Evolutionary conservation across 345 rosid species (phyloP).

Genomic region (Gossypium herbaceum): DNA sequence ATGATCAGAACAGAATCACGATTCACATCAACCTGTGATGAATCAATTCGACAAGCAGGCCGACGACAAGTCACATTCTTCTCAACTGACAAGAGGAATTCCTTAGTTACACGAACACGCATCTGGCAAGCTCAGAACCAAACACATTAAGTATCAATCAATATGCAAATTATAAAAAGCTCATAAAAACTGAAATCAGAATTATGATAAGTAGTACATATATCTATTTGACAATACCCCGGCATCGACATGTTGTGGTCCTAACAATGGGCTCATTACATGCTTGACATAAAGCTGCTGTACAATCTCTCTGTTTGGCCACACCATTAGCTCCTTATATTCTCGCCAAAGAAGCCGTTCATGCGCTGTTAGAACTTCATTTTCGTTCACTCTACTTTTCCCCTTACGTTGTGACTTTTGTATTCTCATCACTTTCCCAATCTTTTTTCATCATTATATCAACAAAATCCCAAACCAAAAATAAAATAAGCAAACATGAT

Average conservation of each 20-base stretch:
- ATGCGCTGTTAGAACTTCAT: constrained; percentile 29
- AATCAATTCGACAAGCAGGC: constrained; percentile 68
- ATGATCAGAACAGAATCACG: constrained; percentile 59
- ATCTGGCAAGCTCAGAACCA: constrained; percentile 37
- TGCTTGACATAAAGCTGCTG: constrained; percentile 49
- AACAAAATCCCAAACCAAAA: neutral
- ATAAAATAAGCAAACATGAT: neutral
- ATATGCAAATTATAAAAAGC: constrained; percentile 2
- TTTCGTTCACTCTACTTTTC: constrained; percentile 19
- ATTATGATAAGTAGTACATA: neutral
- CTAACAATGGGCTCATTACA: constrained; percentile 72
- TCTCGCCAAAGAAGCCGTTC: constrained; percentile 61
- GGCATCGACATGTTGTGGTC: constrained; percentile 62
- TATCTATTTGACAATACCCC: constrained; percentile 44
- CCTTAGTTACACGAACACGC: constrained; percentile 44
- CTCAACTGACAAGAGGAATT: constrained; percentile 61
- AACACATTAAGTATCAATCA: neutral
- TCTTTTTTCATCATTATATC: constrained; percentile 21
- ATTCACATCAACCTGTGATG: constrained; percentile 55
- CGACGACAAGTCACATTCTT: constrained; percentile 53
- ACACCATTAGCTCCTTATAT: constrained; percentile 31
- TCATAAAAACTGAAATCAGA: neutral
- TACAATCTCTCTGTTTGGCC: constrained; percentile 39
- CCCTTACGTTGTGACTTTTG: constrained; percentile 49
- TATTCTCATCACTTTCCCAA: constrained; percentile 78